Evolutionary conservation across 164 flowering plant genomes (phyloP).

Genomic region (Pachysandra terminalis): DNA sequence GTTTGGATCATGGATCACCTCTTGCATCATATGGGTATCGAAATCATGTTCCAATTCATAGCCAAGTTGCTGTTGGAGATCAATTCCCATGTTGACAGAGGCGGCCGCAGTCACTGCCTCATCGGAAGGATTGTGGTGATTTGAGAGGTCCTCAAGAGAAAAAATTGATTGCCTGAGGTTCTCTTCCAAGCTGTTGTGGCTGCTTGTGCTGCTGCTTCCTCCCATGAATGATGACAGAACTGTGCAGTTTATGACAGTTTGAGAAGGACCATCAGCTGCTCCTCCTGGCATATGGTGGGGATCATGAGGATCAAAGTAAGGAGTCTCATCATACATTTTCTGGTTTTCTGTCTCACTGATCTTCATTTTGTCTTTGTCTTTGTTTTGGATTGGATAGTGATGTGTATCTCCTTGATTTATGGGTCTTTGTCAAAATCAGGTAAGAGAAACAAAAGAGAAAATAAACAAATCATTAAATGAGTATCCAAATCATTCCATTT

Average conservation of each 20-base stretch:
- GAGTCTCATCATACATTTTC: constrained; percentile 34
- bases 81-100: constrained; percentile 21
- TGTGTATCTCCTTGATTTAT: constrained; percentile 7
- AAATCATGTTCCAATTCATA: constrained; percentile 26
- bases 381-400: not conserved
- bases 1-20: constrained; percentile 25
- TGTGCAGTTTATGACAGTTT: constrained; percentile 3
- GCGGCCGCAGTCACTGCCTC: constrained; percentile 4
- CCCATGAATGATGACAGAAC: constrained; percentile 5
- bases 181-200: constrained; percentile 26
- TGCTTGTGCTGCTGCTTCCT: constrained; percentile 7
- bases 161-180: constrained; percentile 22
- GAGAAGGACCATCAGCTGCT: constrained; percentile 13
- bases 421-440: constrained; percentile 14
- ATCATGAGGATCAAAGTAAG: constrained; percentile 37
- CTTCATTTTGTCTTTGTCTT: not conserved
- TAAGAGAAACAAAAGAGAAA: not conserved
- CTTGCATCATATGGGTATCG: constrained; percentile 27
- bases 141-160: constrained; percentile 30
- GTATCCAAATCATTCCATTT: too few species aligned
- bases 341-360: too few species aligned
- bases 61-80: constrained; percentile 26
- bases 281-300: constrained; percentile 19
- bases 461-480: not conserved
- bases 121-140: constrained; percentile 13